Evolutionary conservation across 1,284 basidiomycete genomes (phyloP), one percentile per base, ranked within the genome.

Genomic region (Cryptococcus sp.): DNA sequence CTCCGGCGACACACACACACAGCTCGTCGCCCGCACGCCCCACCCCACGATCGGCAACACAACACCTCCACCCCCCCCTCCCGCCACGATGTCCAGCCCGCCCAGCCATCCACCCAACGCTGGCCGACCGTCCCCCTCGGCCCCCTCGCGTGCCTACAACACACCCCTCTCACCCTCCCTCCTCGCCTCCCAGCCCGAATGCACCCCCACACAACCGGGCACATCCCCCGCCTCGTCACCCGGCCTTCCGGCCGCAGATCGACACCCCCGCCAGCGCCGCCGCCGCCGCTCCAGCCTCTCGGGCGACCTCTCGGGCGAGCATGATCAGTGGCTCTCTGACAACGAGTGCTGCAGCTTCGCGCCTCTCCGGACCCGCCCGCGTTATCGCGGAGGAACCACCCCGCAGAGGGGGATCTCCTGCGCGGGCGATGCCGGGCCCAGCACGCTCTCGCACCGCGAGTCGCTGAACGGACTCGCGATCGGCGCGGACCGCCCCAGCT

Each of bases 261-360:
- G 20, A 12, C 42, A 44, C 4, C 7, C 12, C 42, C 42, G 42
- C 18, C 42, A 12, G 18, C 42, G 18, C 42, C 42, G 23, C 42
- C 42, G 42, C n/a, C 18, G 42, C 18, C n/a, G n/a, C 18, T 20
- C 42, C 18, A 42, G n/a, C 40, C n/a, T n/a, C n/a, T n/a, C n/a
- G n/a, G 40, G 21, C 40, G 2, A 42, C 16, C 42, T 23, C 42
- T 5, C 28, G 2, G 61, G 55, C 18, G 67, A 64, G 15, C 40
- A 46, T 23, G 64, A 70, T 59, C 59, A 70, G 33, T 75, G 72
- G 71, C 55, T 75, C 33, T 70, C 68, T 7, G 71, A 73, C 47
- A 71, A 72, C 44, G 72, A 73, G 50, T 71, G 72, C 1, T 40
- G 60, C 56, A 37, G 60, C 46, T 15, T 23, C 18, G 13, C n/a